Base-by-base conservation (phyloP, 2,329 filamentous ascomycete genomes). In the Epichloe hybrida region DNA sequence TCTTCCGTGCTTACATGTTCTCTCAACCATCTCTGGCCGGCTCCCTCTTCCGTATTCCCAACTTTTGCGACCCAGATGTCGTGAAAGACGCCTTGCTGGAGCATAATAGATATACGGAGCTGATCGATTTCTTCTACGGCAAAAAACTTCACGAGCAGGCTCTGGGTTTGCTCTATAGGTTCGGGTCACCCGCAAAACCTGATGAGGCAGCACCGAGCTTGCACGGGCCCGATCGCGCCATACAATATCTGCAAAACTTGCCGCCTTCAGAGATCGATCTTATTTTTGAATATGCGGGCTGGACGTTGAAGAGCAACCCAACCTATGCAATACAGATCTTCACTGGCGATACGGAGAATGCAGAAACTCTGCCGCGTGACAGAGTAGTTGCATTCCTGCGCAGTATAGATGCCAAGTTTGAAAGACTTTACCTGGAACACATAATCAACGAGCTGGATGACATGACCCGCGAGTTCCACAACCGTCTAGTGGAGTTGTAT, bases 91-190 rank as follows among this genome's bases (percentile, higher is more conserved):
- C 89, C 59, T 72, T 98, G 4, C 81, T 95, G 53, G 88, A 95
- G 64, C 88, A 84, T 40, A 86, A 86, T 52, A 81, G 90, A 35
- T 96, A 95, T 66, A 91, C 84, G 48, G 91, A 97, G 68, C 73
- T 98, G 2, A 89, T 98, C n/a, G 91, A 97, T 65, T 98, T 98
- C 63, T 83, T 97, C 58, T 88, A 94, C 60, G 93, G 93, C 55
- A 98, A 98, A 70, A 90, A 85, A 65, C 76, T 97, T 40, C 93
- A 98, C 66, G 81, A 84, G 17, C 83, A 94, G 61, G 91, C 93
- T 0, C 70, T 98, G 17, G 85, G 88, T 56, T 71, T 96, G 34
- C 75, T 98, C 1, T 79, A 80, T 58, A 85, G 83, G 55, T 96
- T 96, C 58, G 91, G 91, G 17, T 78, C 77, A 31, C 73, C 76